A percentile compares a stretch with the other conserved stretches of the same genome.
Evolutionary conservation across 2,329 filamentous ascomycete species (phyloP).

Genomic region (Fusarium pseudoanthophilum): DNA sequence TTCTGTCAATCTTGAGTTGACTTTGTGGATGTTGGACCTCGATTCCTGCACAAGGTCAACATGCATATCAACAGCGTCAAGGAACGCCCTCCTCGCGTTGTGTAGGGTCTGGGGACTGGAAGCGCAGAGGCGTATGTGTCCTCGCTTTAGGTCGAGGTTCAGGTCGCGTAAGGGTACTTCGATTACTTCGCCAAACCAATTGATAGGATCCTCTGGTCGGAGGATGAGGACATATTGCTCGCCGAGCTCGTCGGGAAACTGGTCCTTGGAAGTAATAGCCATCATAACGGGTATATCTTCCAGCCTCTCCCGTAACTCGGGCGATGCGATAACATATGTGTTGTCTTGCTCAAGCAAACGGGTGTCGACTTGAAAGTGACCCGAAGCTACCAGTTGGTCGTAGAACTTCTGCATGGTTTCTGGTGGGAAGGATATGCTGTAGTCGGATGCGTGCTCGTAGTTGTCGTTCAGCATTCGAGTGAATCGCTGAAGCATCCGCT

Average conservation of each 20-base stretch:
- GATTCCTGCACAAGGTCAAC: slow-evolving; percentile 92
- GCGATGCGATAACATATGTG: slow-evolving; percentile 86
- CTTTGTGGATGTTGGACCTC: slow-evolving; percentile 90
- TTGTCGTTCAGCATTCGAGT: slow-evolving; percentile 89
- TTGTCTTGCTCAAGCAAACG: slow-evolving; percentile 77
- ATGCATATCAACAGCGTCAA: slow-evolving; percentile 82
- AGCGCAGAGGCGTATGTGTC: slow-evolving; percentile 87
- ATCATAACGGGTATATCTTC: slow-evolving; percentile 89
- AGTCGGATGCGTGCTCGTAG: slow-evolving; percentile 97
- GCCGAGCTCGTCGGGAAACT: slow-evolving; percentile 74
- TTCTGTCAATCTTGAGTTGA: slow-evolving; percentile 90
- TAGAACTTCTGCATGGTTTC: slow-evolving; percentile 80
- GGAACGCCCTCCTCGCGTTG: slow-evolving; percentile 81
- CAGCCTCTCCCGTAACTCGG: slow-evolving; percentile 76
- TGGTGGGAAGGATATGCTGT: slow-evolving; percentile 79
- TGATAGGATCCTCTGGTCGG: slow-evolving; percentile 79
- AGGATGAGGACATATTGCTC: slow-evolving; percentile 85
- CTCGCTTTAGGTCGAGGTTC: slow-evolving; percentile 84
- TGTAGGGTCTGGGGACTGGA: slow-evolving; percentile 84
- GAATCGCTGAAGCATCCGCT: slow-evolving; percentile 96
- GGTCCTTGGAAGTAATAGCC: slow-evolving; percentile 70
- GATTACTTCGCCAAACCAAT: slow-evolving; percentile 84
- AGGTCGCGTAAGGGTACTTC: slow-evolving; percentile 78
- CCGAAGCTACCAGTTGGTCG: slow-evolving; percentile 81
- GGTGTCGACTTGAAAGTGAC: slow-evolving; percentile 87